Evolutionary conservation across 208 protist species (phyloP), one percentile per base, ranked within the genome.

Genomic region (Leptomonas pyrrhocoris): DNA sequence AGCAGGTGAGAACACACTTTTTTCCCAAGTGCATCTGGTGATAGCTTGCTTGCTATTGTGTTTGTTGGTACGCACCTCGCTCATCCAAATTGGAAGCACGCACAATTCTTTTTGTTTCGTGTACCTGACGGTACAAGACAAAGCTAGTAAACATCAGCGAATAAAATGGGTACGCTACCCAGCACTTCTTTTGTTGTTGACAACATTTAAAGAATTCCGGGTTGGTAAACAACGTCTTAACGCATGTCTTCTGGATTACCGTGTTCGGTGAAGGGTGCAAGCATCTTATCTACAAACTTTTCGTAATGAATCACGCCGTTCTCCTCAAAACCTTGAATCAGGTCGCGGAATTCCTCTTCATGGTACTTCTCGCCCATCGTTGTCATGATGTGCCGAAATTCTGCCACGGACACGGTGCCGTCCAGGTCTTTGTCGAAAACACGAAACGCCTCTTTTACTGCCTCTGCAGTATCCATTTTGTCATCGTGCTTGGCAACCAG

Each of bases 331-430:
- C 94, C 93, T 56, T 95, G 85, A 74, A 98, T 96, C 13, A 98
- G 57, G 55, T 97, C 92, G 45, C 89, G 83, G 50, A 97, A 94
- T 57, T 99, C 96, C 40, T 98, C 95, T 46, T 98, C 95, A 56
- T 90, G 89, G 67, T 98, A 95, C 74, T 98, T 98, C 74, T 99
- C 97, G 30, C 98, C 98, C 79, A 99, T 90, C 19, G 95, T 98
- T 2, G 95, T 98, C 94, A 99, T 98, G 45, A 99, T 97, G 68
- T 98, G 95, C 38, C 93, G 89, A 61, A 99, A 95, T 70, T 99
- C 97, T n/a, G 85, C 86, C 34, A 98, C 93, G 18, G 93, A 96
- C 40, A 99, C 97, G 13, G 86, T 98, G 23, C 98, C 98, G 79
- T 98, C 90, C 27, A 90, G 61, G 74, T 99, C 92, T 46, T 98